Percentiles rank a stretch among this genome's conserved stretches.
Evolutionary conservation across 2,329 filamentous ascomycete genomes (phyloP).

Genomic region (Bipolaris gigantea): DNA sequence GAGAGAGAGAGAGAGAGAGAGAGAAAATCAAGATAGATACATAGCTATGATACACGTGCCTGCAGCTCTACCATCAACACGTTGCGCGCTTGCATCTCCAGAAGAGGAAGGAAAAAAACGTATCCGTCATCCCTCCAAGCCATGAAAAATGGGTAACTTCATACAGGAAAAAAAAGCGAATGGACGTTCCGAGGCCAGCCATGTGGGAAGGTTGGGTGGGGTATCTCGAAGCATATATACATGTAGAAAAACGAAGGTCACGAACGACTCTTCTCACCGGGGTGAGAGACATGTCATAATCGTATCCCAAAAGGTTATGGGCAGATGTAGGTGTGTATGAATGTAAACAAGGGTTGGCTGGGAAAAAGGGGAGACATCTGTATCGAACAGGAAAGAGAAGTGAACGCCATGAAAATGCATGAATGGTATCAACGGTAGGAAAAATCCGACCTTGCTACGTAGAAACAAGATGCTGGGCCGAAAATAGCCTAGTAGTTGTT

Average conservation of each 20-base stretch:
- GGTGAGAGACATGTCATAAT: conserved; percentile 2
- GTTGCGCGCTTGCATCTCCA: no score
- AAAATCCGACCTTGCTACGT: not conserved
- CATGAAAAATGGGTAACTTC: conserved; percentile 4
- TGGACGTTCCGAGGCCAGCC: conserved; percentile 42
- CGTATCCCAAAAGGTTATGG: conserved; percentile 1
- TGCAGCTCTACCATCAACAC: no score
- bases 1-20: no score
- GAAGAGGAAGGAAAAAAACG: no score
- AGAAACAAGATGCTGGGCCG: not conserved
- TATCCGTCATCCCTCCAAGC: not conserved
- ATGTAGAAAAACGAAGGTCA: conserved; percentile 11
- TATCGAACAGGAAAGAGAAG: conserved; percentile 23
- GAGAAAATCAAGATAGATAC: no score
- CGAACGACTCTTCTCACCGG: not conserved
- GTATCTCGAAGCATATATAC: conserved; percentile 39
- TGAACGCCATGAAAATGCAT: conserved; percentile 22
- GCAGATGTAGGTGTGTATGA: not conserved
- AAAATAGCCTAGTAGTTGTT: conserved; percentile 20
- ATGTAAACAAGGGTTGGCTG: not conserved
- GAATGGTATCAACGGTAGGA: conserved; percentile 12
- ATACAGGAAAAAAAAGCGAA: conserved; percentile 27
- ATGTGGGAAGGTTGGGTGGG: conserved; percentile 25
- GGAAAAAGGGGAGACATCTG: conserved; percentile 5
- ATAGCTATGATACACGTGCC: no score